Base-by-base conservation (phyloP, 768 basidiomycete genomes). In the Boletus barrowsii region DNA sequence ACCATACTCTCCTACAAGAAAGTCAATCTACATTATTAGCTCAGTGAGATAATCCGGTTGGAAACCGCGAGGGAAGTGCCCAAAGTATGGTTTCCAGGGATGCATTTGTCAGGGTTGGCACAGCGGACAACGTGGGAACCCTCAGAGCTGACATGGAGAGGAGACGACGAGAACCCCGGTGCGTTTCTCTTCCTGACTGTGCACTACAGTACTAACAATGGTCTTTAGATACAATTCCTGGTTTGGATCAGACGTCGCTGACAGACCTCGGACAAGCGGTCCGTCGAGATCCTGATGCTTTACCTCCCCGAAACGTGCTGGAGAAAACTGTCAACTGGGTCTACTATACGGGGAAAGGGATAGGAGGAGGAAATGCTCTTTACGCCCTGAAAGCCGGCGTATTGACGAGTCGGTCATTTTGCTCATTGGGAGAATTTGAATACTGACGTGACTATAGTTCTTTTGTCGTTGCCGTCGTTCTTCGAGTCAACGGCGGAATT, bases 151-250 rank as follows among this genome's bases (percentile, higher is more conserved):
- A 63, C 71, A 32, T 76, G 78, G 20, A 70, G 70, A 11, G 74
- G 76, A 7, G 85, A 85, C 18, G 88, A 90, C 49, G 88, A 90
- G 62, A 79, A 91, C 71, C 88, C 88, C 0, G 76, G 79, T 76
- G 45, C 10, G 67, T 59, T 33, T 14, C 4, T 26, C 13, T 33
- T 10, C 14, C 13, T 42, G 10, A 40, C 24, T 37, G 5, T 10
- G 7, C 37, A 10, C 10, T 3, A 11, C 6, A 18, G 18, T 14
- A 8, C 17, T 20, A 14, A 36, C 26, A 11, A 20, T 41, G 9
- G 4, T 40, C 14, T 42, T 36, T 18, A 72, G 83, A 88, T 71
- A 57, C 61, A 56, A 82, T 89, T 45, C 83, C 83, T 55, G 86
- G 86, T 9, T 68, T 83, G 11, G 73, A 79, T 26, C 73, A 72